These are phyloP conservation scores for Clonostachys rosea DNA, from an alignment of 2,329 filamentous ascomycete genomes.

Conservation along the genomic window DNA sequence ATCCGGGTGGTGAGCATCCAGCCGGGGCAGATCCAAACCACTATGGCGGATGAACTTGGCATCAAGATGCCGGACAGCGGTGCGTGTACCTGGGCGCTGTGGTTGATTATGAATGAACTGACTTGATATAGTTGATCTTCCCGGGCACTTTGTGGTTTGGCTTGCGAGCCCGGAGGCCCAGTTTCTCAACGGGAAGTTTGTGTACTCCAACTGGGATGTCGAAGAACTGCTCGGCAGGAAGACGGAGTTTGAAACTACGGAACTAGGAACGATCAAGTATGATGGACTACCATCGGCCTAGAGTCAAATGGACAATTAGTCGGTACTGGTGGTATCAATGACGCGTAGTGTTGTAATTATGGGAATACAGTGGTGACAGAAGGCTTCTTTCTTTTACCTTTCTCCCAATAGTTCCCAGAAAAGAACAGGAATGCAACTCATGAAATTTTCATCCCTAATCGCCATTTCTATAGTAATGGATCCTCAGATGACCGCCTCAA, in stretches of 20 bases:
- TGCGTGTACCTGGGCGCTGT: too few species aligned
- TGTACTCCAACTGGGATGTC: slow-evolving; percentile 1
- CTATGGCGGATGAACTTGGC: neutral
- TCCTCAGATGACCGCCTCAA: too few species aligned
- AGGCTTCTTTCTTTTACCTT: too few species aligned
- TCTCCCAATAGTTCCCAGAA: too few species aligned
- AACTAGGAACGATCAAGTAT: neutral
- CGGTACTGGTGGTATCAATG: too few species aligned
- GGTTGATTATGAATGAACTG: neutral
- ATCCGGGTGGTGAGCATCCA: neutral
- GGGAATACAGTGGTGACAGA: too few species aligned
- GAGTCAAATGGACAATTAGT: too few species aligned
- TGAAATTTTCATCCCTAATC: too few species aligned
- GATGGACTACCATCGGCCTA: neutral
- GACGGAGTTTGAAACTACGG: neutral
- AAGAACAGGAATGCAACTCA: too few species aligned
- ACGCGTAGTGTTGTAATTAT: too few species aligned
- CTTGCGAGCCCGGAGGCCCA: slow-evolving; percentile 7
- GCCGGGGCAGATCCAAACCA: neutral
- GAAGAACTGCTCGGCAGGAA: neutral
- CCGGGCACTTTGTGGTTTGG: slow-evolving; percentile 9
- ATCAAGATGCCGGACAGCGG: neutral
- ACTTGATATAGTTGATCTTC: slow-evolving; percentile 8
- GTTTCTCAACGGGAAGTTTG: neutral
- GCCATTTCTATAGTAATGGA: too few species aligned